Evolutionary conservation across 495 filamentous ascomycete genomes (phyloP).

Genomic region (Daldinia concentrica): DNA sequence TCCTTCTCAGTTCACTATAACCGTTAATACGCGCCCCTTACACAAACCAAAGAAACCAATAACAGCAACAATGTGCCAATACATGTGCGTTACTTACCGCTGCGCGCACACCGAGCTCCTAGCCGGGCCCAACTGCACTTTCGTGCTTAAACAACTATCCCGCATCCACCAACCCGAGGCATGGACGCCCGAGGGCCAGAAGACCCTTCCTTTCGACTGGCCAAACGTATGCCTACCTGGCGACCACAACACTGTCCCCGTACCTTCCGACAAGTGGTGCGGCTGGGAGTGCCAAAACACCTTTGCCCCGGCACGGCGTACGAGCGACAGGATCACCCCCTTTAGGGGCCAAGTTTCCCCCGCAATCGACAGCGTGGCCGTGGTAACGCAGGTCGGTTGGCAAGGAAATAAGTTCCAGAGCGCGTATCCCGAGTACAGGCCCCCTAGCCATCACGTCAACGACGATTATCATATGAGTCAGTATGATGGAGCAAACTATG

Average conservation of each 20-base stretch:
- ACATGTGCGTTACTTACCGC: slow-evolving; percentile 34
- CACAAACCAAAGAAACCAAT: background rate
- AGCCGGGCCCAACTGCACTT: slow-evolving; percentile 37
- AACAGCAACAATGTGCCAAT: slow-evolving; percentile 45
- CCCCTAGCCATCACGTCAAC: background rate
- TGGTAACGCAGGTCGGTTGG: background rate
- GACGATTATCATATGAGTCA: background rate
- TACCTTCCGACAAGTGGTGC: slow-evolving; percentile 11
- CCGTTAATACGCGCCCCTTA: background rate
- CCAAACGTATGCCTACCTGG: slow-evolving; percentile 39
- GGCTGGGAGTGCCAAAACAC: slow-evolving; percentile 38
- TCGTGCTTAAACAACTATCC: slow-evolving; percentile 37
- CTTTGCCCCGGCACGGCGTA: background rate
- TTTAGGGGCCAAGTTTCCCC: background rate
- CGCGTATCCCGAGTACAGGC: background rate
- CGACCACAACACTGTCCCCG: slow-evolving; percentile 24
- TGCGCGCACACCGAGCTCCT: slow-evolving; percentile 45
- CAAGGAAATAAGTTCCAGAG: background rate
- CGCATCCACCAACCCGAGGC: slow-evolving; percentile 41
- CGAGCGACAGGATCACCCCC: background rate
- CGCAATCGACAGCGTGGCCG: background rate
- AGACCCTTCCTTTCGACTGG: slow-evolving; percentile 39
- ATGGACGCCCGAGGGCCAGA: background rate
- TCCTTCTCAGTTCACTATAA: background rate
- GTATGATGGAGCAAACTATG: background rate